Conservation (phyloP, 2,329 filamentous ascomycete species). For the Beauveria varroae region DNA sequence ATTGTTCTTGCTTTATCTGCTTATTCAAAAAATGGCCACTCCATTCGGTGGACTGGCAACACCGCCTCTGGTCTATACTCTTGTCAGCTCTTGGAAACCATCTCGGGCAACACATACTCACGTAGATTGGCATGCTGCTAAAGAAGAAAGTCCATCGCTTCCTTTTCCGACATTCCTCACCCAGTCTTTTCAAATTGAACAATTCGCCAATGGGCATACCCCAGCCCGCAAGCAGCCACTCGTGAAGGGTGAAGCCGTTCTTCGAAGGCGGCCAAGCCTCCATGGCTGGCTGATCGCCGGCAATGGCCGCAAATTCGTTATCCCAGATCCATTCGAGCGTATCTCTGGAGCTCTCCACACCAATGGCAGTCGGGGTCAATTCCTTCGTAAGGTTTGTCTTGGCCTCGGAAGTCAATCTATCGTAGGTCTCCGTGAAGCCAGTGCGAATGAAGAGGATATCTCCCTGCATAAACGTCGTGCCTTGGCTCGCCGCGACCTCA, state of each 20-base stretch:
- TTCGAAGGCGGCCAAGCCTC: conserved; percentile 39
- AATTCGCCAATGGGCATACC: conserved; percentile 43
- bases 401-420: conserved; percentile 27
- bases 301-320: conserved; percentile 45
- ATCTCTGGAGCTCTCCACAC: conserved; percentile 39
- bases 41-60: conserved; percentile 32
- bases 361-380: conserved; percentile 25
- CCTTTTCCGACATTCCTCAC: conserved; percentile 24
- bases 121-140: conserved; percentile 28
- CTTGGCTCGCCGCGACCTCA: conserved; percentile 35
- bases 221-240: conserved; percentile 42
- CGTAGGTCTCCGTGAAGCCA: conserved; percentile 41
- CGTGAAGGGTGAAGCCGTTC: conserved; percentile 28
- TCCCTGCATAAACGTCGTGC: conserved; percentile 35
- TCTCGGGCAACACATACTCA: conserved; percentile 7
- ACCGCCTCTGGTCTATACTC: conserved; percentile 24
- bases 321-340: conserved; percentile 52
- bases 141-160: conserved; percentile 34
- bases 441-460: conserved; percentile 51
- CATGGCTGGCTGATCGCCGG: conserved; percentile 45
- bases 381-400: conserved; percentile 27
- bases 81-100: background rate
- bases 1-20: background rate
- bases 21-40: conserved; percentile 28
- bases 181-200: conserved; percentile 36